These are phyloP conservation scores for Umbellularia californica DNA, from an alignment of 164 flowering plant genomes.

Conservation along the genomic window DNA sequence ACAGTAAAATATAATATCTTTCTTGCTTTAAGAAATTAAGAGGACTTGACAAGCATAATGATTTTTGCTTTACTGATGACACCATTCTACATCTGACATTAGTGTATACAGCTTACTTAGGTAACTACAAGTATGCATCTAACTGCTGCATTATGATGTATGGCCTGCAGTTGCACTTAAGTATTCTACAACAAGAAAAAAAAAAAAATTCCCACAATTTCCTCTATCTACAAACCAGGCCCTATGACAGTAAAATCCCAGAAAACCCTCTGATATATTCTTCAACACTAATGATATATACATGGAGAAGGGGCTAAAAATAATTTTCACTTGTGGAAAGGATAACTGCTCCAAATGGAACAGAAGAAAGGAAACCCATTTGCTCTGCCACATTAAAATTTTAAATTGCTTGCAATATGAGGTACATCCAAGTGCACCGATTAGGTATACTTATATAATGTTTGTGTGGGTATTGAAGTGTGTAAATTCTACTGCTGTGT, in stretches of 20 bases:
- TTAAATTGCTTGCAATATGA: background rate
- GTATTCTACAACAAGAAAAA: too few relatives aligned
- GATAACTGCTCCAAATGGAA: too few relatives aligned
- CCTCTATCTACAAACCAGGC: background rate
- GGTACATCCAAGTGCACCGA: too few relatives aligned
- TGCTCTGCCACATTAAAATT: background rate
- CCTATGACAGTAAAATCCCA: background rate
- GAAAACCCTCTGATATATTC: background rate
- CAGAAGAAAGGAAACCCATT: background rate
- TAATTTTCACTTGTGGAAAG: too few relatives aligned
- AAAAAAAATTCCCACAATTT: background rate
- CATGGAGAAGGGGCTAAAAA: background rate
- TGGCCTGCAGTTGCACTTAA: too few relatives aligned
- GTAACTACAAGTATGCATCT: background rate
- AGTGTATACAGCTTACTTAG: background rate
- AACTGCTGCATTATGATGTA: too few relatives aligned
- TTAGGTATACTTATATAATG: too few relatives aligned
- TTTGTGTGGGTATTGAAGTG: too few relatives aligned
- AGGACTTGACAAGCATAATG: background rate
- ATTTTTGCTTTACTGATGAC: background rate
- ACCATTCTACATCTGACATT: background rate
- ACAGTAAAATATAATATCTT: background rate
- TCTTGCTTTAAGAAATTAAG: background rate
- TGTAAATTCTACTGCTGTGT: too few relatives aligned
- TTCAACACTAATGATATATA: background rate